Conservation (phyloP, 2,329 filamentous ascomycete genomes). For the Aspergillus viridinutans region DNA sequence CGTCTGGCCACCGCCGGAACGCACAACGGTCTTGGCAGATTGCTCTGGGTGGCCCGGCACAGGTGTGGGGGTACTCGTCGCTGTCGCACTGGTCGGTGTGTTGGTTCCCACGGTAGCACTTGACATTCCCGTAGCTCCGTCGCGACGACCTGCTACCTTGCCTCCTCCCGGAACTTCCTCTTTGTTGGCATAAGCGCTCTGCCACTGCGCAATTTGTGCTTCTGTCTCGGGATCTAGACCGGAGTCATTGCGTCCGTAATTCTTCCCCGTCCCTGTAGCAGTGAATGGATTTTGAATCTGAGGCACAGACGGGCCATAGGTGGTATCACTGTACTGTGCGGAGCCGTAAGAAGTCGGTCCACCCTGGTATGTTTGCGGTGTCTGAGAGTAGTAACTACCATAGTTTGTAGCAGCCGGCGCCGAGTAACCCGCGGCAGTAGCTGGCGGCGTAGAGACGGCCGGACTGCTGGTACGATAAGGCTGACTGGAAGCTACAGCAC, state of each 20-base stretch:
- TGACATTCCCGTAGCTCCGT: conserved; percentile 33
- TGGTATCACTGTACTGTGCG: conserved; percentile 45
- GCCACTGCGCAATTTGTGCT: conserved; percentile 91
- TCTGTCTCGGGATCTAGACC: conserved; percentile 73
- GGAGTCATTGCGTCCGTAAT: conserved; percentile 34
- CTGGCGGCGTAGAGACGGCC: conserved; percentile 34
- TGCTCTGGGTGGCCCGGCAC: conserved; percentile 40
- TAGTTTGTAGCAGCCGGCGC: conserved; percentile 38
- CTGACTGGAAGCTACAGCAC: conserved; percentile 50
- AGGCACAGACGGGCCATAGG: conserved; percentile 53
- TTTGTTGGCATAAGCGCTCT: conserved; percentile 74
- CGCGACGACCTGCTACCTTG: conserved; percentile 39
- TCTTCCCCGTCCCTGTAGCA: conserved; percentile 48
- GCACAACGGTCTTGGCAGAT: conserved; percentile 75
- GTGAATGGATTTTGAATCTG: conserved; percentile 81
- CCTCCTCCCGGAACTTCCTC: conserved; percentile 45
- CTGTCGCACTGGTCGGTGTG: conserved; percentile 25
- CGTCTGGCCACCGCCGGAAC: conserved; percentile 82
- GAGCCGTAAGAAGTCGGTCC: conserved; percentile 45
- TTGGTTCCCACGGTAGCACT: conserved; percentile 42
- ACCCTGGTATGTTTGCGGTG: conserved; percentile 30
- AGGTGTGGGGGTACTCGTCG: conserved; percentile 41
- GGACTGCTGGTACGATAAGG: conserved; percentile 36
- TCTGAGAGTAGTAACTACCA: conserved; percentile 40
- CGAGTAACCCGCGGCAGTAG: conserved; percentile 30